Evolutionary conservation across 2,329 filamentous ascomycete species (phyloP), one percentile per base, ranked within the genome.

Genomic region (Aspergillus jensenii): DNA sequence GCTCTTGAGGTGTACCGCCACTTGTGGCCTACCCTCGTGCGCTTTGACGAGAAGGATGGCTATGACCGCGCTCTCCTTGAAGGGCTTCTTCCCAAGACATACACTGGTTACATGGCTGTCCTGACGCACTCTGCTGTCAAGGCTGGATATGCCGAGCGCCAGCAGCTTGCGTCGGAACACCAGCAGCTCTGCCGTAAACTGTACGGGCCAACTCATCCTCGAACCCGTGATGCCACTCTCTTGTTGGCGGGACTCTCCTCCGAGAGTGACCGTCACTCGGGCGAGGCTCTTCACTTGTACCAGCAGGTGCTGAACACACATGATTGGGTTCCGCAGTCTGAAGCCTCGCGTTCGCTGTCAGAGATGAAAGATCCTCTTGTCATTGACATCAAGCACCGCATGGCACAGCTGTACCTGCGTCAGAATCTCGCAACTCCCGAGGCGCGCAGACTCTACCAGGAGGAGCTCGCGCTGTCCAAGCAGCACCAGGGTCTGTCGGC

Each of bases 101-200:
- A 79, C 62, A 68, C 74, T 21, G 77, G 77, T 37, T 83, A 83
- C 66, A 74, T 76, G 46, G 74, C 78, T 37, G 75, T 81, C n/a
- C 64, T 83, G 17, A 77, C 81, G 53, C 66, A 74, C 11, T 75
- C 78, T 21, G 71, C 73, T 56, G 76, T 76, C 59, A 53, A 55
- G 6, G 76, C 74, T 3, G 76, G 79, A 52, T 76, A 79, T 59
- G 71, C 73, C 1, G 69, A 79, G 27, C 71, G 76, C 15, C 79
- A 82, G 62, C 73, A 80, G 64, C 70, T 83, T 21, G 74, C 79
- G 0, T 72, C 77, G 5, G 76, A 82, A 65, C 82, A 82, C 62
- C 78, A 79, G 56, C 76, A 79, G 58, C 76, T 77, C 0, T 78
- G 79, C 8, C 74, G 72, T 33, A 75, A 71, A 31, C 66, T 77